Conservation (phyloP, 805 yeast species). For the Myxozyma kluyveri region DNA sequence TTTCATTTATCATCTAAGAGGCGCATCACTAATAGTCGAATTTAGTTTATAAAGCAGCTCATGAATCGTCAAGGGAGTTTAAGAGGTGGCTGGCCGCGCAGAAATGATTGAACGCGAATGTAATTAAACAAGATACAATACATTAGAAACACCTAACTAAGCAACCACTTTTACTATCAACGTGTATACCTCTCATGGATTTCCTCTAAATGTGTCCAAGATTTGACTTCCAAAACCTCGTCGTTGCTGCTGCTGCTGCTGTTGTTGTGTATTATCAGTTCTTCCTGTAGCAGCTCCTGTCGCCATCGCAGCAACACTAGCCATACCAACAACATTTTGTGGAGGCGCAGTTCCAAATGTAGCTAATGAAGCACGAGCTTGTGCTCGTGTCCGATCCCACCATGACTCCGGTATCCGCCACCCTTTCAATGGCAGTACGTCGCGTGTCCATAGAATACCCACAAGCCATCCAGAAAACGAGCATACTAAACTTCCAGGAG, state of each 20-base stretch:
- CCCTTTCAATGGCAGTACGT: conserved; percentile 41
- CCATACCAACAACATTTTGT: conserved; percentile 9
- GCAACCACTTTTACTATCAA: no score
- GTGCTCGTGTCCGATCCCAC: conserved; percentile 17
- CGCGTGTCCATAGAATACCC: conserved; percentile 40
- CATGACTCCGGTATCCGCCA: conserved; percentile 42
- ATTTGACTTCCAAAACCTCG: conserved; percentile 21
- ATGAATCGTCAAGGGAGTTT: conserved; percentile 23
- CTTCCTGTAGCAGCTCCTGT: conserved; percentile 1
- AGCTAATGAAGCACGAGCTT: conserved; percentile 10
- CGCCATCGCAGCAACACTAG: conserved; percentile 9
- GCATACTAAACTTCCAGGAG: conserved; percentile 35
- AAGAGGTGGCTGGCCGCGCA: conserved; percentile 18
- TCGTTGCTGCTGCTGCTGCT: conserved; percentile 3
- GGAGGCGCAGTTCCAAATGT: conserved; percentile 12
- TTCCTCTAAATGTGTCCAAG: conserved; percentile 23
- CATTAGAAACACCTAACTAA: not conserved
- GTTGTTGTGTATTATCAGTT: not conserved
- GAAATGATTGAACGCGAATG: not conserved
- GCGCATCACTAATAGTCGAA: not conserved
- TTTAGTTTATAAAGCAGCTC: conserved; percentile 23
- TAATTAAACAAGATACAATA: no score
- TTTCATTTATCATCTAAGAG: not conserved
- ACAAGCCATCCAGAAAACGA: conserved; percentile 41
- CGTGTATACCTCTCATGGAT: no score